Evolutionary conservation across 2,329 filamentous ascomycete genomes (phyloP), one percentile per base, ranked within the genome.

Genomic region (Cladorrhinum sp.): DNA sequence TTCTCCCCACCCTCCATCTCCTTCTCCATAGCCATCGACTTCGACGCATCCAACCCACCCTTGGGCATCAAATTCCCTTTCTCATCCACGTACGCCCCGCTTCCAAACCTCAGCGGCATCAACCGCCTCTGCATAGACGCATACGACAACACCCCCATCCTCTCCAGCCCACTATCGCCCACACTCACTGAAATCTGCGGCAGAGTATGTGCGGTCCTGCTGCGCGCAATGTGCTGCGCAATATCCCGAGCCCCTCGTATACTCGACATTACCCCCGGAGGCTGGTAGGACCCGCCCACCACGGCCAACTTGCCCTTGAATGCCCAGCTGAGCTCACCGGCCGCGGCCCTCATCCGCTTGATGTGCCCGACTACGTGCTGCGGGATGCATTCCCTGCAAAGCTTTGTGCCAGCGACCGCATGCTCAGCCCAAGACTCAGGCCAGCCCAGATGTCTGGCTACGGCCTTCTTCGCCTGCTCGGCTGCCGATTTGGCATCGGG

Each of bases 321-420:
- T 4, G 77, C 75, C 2, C 76, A 62, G 29, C 75, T 70, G 4
- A 91, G 78, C 56, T 87, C 78, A 2, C 74, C 68, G 67, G 87
- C 80, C n/a, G 41, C 1, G 87, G 83, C 1, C 73, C 71, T 75
- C 78, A 96, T 85, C 61, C 84, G 81, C 8, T 78, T 73, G 24
- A 83, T 75, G 74, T 98, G 93, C 36, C 92, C 92, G 1, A 96
- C 87, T 0, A 81, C 83, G 73, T 96, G 96, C 76, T 99, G 95
- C 10, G 95, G 93, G 65, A 99, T 95, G 71, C 92, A 96, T 63
- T 95, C 81, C 61, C 78, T 72, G 64, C 81, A 81, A 51, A 84
- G 71, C 59, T 82, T 83, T 16, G 86, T 87, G 60, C 83, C 78
- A 32, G 83, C 82, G n/a, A 86, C 78, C 29, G 83, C 82, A 10